phyloP scores from a whole-genome alignment of 768 basidiomycete genomes.

The Crassisporium funariophilum region DNA sequence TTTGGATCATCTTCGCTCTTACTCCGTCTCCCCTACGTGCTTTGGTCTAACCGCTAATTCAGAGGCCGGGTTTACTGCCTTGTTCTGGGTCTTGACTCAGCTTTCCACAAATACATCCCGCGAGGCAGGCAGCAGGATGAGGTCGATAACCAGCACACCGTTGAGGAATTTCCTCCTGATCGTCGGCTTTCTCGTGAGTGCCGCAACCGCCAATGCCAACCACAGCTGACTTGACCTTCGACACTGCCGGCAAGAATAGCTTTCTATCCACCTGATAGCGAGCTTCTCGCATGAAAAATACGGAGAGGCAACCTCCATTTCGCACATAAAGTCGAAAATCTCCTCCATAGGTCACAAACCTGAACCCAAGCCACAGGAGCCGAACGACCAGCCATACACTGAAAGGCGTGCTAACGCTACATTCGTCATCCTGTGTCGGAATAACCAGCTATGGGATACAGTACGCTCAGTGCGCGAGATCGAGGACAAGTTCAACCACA shows the following conservation, averaged over 20 bases:
- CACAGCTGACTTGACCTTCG: not conserved
- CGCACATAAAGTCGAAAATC: conserved; percentile 22
- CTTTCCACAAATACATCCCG: too few relatives aligned
- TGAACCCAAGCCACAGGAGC: not conserved
- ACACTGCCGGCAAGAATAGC: too few relatives aligned
- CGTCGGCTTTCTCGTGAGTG: not conserved
- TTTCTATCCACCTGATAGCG: conserved; percentile 46
- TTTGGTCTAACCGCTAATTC: too few relatives aligned
- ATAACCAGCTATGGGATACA: conserved; percentile 60
- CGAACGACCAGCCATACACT: conserved; percentile 6
- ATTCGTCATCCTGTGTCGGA: conserved; percentile 59
- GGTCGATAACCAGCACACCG: not conserved
- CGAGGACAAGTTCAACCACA: conserved; percentile 81
- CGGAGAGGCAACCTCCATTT: conserved; percentile 42
- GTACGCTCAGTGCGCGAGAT: conserved; percentile 69
- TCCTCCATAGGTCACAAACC: not conserved
- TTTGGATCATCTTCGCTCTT: too few relatives aligned
- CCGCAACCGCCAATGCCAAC: not conserved
- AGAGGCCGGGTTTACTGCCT: too few relatives aligned
- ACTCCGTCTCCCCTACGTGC: too few relatives aligned
- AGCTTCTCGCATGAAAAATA: conserved; percentile 49
- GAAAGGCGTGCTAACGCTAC: conserved; percentile 37
- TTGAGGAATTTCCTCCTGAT: not conserved
- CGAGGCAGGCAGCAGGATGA: too few relatives aligned
- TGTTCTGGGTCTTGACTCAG: too few relatives aligned